Evolutionary conservation across 1,139 yeast species (phyloP).

Genomic region (Tardiomyces depauwii): DNA sequence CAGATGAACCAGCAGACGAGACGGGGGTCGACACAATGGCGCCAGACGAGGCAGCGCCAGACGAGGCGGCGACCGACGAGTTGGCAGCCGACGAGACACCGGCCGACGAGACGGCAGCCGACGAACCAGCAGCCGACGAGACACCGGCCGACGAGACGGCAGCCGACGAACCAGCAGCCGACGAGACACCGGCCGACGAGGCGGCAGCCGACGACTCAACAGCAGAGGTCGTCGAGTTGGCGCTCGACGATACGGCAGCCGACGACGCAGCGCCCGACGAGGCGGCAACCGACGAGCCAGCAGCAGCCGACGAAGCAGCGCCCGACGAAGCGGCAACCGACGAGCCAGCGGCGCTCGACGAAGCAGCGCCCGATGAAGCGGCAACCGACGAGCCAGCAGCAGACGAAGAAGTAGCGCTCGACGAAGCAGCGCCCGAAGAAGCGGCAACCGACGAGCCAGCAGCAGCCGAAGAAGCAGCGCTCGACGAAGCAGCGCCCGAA

Average conservation of each 20-base stretch:
- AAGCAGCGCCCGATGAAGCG: not conserved
- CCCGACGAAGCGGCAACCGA: too few relatives aligned
- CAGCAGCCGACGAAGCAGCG: too few relatives aligned
- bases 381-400: not conserved
- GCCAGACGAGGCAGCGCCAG: not conserved
- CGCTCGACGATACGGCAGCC: too few relatives aligned
- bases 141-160: not conserved
- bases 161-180: not conserved
- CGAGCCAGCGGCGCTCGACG: too few relatives aligned
- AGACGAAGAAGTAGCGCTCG: not conserved
- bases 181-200: not conserved
- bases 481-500: too few relatives aligned
- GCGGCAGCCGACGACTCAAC: not conserved
- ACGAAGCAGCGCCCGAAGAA: not conserved
- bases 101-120: too few relatives aligned
- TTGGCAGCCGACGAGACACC: not conserved
- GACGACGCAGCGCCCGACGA: too few relatives aligned
- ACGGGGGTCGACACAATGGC: not conserved
- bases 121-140: not conserved
- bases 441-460: too few relatives aligned
- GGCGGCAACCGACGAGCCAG: too few relatives aligned
- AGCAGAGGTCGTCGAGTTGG: too few relatives aligned
- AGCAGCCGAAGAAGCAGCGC: too few relatives aligned
- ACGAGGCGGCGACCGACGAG: not conserved
- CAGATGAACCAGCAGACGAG: not conserved